Evolutionary conservation across 2,329 filamentous ascomycete genomes (phyloP).

Genomic region (Curvularia eragrostidis): DNA sequence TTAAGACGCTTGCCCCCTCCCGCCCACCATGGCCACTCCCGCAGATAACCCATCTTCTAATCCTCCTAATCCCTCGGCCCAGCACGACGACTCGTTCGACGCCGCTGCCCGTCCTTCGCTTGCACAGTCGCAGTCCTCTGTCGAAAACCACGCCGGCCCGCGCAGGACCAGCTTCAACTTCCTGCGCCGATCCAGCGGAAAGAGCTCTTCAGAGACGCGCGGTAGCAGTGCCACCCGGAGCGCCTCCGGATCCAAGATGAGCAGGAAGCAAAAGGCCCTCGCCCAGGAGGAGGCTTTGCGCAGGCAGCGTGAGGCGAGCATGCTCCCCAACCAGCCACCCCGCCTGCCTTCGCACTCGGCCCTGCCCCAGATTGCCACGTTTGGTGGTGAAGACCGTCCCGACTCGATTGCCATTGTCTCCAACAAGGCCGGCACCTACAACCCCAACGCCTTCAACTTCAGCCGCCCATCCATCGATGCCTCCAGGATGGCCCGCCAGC

Average conservation of each 20-base stretch:
- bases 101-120: conserved; percentile 26
- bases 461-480: conserved; percentile 47
- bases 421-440: conserved; percentile 58
- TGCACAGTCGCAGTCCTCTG: conserved; percentile 24
- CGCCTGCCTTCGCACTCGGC: conserved; percentile 60
- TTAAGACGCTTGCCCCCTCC: conserved; percentile 31
- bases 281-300: conserved; percentile 60
- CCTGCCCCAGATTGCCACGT: conserved; percentile 61
- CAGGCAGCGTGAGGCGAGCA: conserved; percentile 62
- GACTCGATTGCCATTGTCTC: conserved; percentile 68
- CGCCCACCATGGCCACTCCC: conserved; percentile 38
- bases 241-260: conserved; percentile 52
- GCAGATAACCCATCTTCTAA: conserved; percentile 28
- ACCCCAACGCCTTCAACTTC: conserved; percentile 43
- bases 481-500: conserved; percentile 47
- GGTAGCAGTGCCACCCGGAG: conserved; percentile 31
- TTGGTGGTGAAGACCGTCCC: conserved; percentile 69
- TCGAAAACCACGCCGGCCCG: conserved; percentile 26
- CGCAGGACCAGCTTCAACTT: conserved; percentile 48
- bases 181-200: conserved; percentile 44
- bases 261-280: conserved; percentile 64
- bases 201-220: conserved; percentile 31
- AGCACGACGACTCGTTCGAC: conserved; percentile 40
- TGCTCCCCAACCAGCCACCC: conserved; percentile 66
- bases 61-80: conserved; percentile 14